Conservation (phyloP, 73 alveolate genomes). For the Stentor roeselii region DNA sequence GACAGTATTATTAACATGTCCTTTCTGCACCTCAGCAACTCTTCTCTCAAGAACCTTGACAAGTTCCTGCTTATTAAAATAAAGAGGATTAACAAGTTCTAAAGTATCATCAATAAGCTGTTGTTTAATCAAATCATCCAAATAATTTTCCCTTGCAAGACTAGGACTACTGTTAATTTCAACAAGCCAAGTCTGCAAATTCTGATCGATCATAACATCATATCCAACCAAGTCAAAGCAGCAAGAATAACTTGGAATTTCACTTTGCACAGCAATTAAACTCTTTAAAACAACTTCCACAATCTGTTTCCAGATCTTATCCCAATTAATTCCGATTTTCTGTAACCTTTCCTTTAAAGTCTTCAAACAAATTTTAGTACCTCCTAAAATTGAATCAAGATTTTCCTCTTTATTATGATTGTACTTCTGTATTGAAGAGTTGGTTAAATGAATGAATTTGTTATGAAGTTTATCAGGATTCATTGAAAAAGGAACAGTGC, state of each 20-base stretch:
- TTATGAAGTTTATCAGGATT: slow-evolving; percentile 85
- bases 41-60: slow-evolving; percentile 23
- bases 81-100: slow-evolving; percentile 48
- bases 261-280: slow-evolving; percentile 83
- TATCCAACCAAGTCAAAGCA: slow-evolving; percentile 85
- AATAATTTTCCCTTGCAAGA: slow-evolving; percentile 69
- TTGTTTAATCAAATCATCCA: slow-evolving; percentile 79
- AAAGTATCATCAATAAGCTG: slow-evolving; percentile 73
- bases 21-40: slow-evolving; percentile 25
- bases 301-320: slow-evolving; percentile 76
- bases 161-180: slow-evolving; percentile 86
- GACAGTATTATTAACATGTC: neutral
- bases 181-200: slow-evolving; percentile 76
- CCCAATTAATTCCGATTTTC: slow-evolving; percentile 71
- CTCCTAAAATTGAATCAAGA: slow-evolving; percentile 78
- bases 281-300: slow-evolving; percentile 75
- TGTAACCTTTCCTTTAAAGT: slow-evolving; percentile 62
- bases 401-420: slow-evolving; percentile 54
- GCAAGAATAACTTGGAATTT: slow-evolving; percentile 70
- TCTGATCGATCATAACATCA: slow-evolving; percentile 77
- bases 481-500: slow-evolving; percentile 88
- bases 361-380: slow-evolving; percentile 82
- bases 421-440: slow-evolving; percentile 85
- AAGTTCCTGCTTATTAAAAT: slow-evolving; percentile 10
- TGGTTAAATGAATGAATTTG: slow-evolving; percentile 84